Conservation (phyloP, 2,329 filamentous ascomycete species). For the Aspergillus uvarum region DNA sequence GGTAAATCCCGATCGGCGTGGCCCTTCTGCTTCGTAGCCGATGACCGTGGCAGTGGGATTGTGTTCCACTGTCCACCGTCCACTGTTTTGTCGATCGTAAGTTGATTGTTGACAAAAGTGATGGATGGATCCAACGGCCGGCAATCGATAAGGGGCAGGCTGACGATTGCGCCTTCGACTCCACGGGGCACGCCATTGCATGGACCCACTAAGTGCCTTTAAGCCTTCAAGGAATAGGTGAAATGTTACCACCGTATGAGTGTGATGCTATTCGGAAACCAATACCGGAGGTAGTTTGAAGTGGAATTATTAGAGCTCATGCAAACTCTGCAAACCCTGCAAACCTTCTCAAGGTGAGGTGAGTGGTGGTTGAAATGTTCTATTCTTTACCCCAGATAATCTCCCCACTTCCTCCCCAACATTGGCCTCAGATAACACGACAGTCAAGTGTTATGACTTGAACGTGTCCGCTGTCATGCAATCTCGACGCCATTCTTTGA, state of each 20-base stretch:
- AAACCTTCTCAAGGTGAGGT: too few species aligned
- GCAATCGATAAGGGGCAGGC: not conserved
- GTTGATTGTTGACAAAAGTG: not conserved
- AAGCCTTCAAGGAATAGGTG: not conserved
- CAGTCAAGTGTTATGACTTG: too few species aligned
- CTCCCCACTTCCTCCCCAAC: too few species aligned
- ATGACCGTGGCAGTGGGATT: not conserved
- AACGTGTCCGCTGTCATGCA: too few species aligned
- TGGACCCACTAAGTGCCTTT: conserved; percentile 7
- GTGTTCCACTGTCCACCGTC: not conserved
- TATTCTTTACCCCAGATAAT: too few species aligned
- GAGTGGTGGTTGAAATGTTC: too few species aligned
- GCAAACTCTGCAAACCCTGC: too few species aligned
- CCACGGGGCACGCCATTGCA: conserved; percentile 23
- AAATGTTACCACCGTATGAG: not conserved
- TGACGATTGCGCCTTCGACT: conserved; percentile 18
- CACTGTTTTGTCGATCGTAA: not conserved
- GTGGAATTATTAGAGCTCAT: too few species aligned
- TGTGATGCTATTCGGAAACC: too few species aligned
- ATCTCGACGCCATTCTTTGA: too few species aligned
- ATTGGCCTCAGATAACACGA: too few species aligned
- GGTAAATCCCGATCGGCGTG: not conserved
- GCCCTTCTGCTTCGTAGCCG: not conserved
- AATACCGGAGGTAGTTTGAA: too few species aligned
- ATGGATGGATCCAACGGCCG: not conserved